phyloP scores from a whole-genome alignment of 345 rosid genomes.

The Gynandropsis gynandra region DNA sequence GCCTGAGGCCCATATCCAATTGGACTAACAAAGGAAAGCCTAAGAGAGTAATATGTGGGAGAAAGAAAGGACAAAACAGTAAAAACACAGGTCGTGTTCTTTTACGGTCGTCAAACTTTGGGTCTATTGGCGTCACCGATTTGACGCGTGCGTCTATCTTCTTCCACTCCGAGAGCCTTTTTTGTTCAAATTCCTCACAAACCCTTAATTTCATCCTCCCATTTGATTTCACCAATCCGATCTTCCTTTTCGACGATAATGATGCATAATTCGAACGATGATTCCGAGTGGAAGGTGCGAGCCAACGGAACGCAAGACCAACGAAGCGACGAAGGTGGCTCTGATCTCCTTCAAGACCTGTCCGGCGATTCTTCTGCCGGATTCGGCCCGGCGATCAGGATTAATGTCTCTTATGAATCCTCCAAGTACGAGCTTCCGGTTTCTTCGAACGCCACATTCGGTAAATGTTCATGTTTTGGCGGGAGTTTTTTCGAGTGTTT shows the following conservation, averaged over 20 bases:
- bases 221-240: background rate
- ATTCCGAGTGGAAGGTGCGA: slow-evolving; percentile 38
- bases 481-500: background rate
- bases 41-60: too few relatives aligned
- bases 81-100: too few relatives aligned
- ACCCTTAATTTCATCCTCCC: slow-evolving; percentile 19
- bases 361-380: slow-evolving; percentile 23
- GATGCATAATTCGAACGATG: slow-evolving; percentile 28
- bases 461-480: slow-evolving; percentile 25
- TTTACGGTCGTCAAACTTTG: too few relatives aligned
- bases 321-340: slow-evolving; percentile 35
- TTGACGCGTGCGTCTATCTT: too few relatives aligned
- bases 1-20: too few relatives aligned
- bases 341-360: slow-evolving; percentile 22
- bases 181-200: background rate
- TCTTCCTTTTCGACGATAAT: slow-evolving; percentile 6
- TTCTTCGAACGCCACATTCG: slow-evolving; percentile 49
- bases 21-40: too few relatives aligned
- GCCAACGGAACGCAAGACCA: slow-evolving; percentile 54
- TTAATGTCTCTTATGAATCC: slow-evolving; percentile 44
- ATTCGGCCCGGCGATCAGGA: slow-evolving; percentile 31
- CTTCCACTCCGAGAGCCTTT: slow-evolving; percentile 2
- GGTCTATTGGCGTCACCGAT: too few relatives aligned
- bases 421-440: slow-evolving; percentile 39
- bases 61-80: too few relatives aligned